A percentile compares a stretch with the other conserved stretches of the same genome.
Conservation (phyloP, 2,329 filamentous ascomycete genomes). For the Monilinia fructigena region DNA sequence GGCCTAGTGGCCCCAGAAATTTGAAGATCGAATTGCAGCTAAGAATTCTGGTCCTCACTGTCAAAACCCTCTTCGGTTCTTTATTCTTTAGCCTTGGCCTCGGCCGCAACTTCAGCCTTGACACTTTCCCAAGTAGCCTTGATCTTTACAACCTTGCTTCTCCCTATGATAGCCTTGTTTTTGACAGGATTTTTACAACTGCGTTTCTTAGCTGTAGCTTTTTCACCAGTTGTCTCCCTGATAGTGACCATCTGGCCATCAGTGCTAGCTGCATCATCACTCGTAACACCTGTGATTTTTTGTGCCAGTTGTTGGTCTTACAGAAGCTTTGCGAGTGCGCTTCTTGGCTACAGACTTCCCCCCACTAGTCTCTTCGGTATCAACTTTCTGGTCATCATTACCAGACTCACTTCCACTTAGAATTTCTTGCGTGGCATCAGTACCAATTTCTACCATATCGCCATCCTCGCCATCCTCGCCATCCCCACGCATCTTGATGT, state of each 20-base stretch:
- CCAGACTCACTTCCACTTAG: too few species aligned
- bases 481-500: background rate
- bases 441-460: background rate
- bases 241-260: background rate
- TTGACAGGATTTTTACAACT: background rate
- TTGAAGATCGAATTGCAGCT: constrained; percentile 36
- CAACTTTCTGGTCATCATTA: too few species aligned
- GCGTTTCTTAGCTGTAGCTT: background rate
- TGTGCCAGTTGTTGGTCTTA: background rate
- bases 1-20: background rate
- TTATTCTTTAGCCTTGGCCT: background rate
- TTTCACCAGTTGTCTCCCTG: background rate
- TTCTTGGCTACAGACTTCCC: too few species aligned
- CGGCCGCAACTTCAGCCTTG: background rate
- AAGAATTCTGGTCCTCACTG: constrained; percentile 37
- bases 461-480: too few species aligned
- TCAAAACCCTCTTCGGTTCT: constrained; percentile 32
- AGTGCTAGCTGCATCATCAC: background rate
- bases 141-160: background rate
- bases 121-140: background rate
- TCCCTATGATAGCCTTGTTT: background rate
- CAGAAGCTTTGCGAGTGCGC: too few species aligned
- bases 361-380: too few species aligned
- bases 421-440: background rate
- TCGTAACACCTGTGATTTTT: background rate